Percentiles rank a stretch among this genome's conserved stretches.
phyloP scores from a whole-genome alignment of 179 eudicot genomes.

The Corrigiola litoralis region DNA sequence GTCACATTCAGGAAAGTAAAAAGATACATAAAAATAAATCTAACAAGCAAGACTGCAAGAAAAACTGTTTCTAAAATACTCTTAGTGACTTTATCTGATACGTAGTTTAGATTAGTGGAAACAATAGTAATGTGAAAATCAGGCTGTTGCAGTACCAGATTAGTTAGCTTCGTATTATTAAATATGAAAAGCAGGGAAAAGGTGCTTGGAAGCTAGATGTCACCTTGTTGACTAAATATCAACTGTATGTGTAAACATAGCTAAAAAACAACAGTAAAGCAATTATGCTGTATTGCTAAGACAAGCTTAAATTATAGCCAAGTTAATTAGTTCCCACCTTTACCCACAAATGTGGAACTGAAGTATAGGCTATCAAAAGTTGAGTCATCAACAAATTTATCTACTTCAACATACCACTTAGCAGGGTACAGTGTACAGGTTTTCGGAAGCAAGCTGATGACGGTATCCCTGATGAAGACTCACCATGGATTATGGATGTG shows the following conservation, averaged over 20 bases:
- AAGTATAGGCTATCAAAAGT: neutral
- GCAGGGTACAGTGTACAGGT: constrained; percentile 15
- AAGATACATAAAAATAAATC: neutral
- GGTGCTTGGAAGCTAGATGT: neutral
- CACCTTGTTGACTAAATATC: neutral
- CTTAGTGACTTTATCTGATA: too few relatives aligned
- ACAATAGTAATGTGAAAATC: neutral
- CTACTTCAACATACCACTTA: constrained; percentile 7
- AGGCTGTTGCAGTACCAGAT: neutral
- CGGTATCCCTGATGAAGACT: neutral
- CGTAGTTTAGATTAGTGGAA: neutral
- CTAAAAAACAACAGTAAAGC: neutral
- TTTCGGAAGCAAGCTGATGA: neutral
- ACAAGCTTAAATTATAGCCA: neutral
- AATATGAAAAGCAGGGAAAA: neutral
- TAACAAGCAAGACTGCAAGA: neutral
- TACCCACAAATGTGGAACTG: neutral
- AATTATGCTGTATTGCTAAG: neutral
- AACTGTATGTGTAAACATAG: neutral
- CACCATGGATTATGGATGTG: neutral
- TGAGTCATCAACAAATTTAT: constrained; percentile 7
- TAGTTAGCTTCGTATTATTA: neutral
- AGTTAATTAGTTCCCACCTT: neutral
- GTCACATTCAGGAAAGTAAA: neutral
- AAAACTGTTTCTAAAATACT: neutral